Conservation (phyloP, 805 yeast species). For the Schizosaccharomyces octosporus region DNA sequence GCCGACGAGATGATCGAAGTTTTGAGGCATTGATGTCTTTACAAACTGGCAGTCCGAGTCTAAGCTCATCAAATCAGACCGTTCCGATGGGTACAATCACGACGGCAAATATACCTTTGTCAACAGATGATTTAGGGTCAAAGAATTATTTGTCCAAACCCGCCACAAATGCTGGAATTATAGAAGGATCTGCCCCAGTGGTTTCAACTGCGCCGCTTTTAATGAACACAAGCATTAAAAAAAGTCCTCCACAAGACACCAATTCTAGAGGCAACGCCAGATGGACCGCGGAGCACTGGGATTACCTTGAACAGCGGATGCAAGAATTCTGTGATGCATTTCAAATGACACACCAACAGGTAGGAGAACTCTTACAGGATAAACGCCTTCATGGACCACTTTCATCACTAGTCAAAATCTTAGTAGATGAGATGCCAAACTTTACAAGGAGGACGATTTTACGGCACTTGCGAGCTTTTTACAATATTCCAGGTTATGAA, state of each 20-base stretch:
- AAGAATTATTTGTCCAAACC: not conserved
- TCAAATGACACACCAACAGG: not conserved
- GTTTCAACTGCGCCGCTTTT: not conserved
- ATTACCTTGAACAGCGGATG: not conserved
- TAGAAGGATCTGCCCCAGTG: not conserved
- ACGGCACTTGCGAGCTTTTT: not conserved
- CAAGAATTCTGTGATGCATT: not conserved
- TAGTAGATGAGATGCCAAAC: not conserved
- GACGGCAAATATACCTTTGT: not conserved
- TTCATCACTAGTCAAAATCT: not conserved
- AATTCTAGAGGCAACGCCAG: not conserved
- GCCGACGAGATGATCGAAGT: not conserved
- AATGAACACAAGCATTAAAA: not conserved
- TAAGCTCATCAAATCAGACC: not conserved
- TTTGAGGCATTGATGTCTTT: not conserved
- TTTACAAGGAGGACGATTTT: not conserved
- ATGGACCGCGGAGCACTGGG: not conserved
- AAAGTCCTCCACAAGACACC: not conserved
- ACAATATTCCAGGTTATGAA: not conserved
- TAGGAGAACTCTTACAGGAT: not conserved
- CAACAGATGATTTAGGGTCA: not conserved
- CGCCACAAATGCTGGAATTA: not conserved
- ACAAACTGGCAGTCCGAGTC: not conserved
- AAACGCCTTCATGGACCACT: not conserved
- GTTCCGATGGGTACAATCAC: not conserved